phyloP scores from a whole-genome alignment of 768 basidiomycete species.

The Leccinellum luteum region DNA sequence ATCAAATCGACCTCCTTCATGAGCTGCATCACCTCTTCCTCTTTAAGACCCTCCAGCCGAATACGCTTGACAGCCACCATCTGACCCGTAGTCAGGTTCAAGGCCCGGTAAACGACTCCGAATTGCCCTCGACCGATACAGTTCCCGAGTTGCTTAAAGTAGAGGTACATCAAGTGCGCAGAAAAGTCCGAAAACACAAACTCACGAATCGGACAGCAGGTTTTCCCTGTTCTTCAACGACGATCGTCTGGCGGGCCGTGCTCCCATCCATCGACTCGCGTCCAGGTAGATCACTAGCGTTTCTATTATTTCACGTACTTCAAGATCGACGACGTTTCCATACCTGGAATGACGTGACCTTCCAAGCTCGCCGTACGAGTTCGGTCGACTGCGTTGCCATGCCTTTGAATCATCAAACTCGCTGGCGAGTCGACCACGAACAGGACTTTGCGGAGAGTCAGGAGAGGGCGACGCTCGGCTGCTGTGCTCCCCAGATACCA shows the following conservation, averaged over 20 bases:
- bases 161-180: conserved; percentile 9
- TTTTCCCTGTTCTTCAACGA: conserved; percentile 81
- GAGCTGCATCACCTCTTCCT: conserved; percentile 84
- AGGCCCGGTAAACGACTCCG: conserved; percentile 90
- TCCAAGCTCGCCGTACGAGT: conserved; percentile 67
- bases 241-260: conserved; percentile 62
- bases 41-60: conserved; percentile 82
- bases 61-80: conserved; percentile 99
- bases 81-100: conserved; percentile 91
- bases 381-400: conserved; percentile 56
- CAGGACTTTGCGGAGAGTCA: conserved; percentile 29
- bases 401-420: conserved; percentile 60
- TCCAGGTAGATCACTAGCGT: conserved; percentile 62
- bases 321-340: conserved; percentile 73
- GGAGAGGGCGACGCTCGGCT: conserved; percentile 36
- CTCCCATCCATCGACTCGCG: conserved; percentile 66
- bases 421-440: conserved; percentile 64
- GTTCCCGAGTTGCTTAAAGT: conserved; percentile 87
- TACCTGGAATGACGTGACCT: conserved; percentile 59
- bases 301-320: conserved; percentile 45
- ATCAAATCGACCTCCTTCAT: conserved; percentile 95
- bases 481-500: conserved; percentile 50
- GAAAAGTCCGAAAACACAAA: conserved; percentile 12
- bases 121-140: conserved; percentile 98
- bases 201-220: conserved; percentile 79